These are phyloP conservation scores for Lactarius akahatsu DNA, from an alignment of 768 basidiomycete species.

Conservation along the genomic window DNA sequence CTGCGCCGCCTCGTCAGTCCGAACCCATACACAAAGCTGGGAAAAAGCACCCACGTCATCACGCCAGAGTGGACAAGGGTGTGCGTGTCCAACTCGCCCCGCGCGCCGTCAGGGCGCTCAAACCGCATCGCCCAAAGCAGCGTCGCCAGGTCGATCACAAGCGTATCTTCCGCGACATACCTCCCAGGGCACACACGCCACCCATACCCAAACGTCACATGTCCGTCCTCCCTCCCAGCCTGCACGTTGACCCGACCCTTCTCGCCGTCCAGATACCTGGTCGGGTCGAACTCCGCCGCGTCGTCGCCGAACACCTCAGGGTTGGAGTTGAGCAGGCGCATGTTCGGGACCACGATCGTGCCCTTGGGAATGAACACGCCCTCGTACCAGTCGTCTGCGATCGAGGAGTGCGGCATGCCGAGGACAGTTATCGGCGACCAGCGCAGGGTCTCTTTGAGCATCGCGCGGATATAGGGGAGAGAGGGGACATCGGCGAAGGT, in stretches of 20 bases:
- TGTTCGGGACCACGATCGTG: background rate
- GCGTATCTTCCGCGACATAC: background rate
- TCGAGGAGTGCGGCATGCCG: slow-evolving; percentile 20
- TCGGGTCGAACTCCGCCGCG: background rate
- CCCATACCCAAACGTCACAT: slow-evolving; percentile 19
- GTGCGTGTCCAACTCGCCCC: background rate
- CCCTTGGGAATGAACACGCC: background rate
- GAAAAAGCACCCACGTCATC: background rate
- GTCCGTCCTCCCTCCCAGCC: slow-evolving; percentile 33
- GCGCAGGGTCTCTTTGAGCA: slow-evolving; percentile 38
- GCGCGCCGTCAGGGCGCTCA: background rate
- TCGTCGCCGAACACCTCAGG: background rate
- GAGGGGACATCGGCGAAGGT: slow-evolving; percentile 34
- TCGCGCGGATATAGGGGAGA: slow-evolving; percentile 41
- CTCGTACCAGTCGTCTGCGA: slow-evolving; percentile 4
- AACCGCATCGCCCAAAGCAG: background rate
- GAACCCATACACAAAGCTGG: background rate
- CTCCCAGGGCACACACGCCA: background rate
- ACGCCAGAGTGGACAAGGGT: background rate
- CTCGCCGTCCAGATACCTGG: background rate
- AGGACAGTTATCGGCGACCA: slow-evolving; percentile 33
- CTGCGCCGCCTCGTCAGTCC: background rate
- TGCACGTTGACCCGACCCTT: background rate
- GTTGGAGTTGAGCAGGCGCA: slow-evolving; percentile 4
- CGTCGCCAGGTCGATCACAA: background rate